Conservation (phyloP, 495 filamentous ascomycete genomes). For the Paragyromitra xinjiangensis region DNA sequence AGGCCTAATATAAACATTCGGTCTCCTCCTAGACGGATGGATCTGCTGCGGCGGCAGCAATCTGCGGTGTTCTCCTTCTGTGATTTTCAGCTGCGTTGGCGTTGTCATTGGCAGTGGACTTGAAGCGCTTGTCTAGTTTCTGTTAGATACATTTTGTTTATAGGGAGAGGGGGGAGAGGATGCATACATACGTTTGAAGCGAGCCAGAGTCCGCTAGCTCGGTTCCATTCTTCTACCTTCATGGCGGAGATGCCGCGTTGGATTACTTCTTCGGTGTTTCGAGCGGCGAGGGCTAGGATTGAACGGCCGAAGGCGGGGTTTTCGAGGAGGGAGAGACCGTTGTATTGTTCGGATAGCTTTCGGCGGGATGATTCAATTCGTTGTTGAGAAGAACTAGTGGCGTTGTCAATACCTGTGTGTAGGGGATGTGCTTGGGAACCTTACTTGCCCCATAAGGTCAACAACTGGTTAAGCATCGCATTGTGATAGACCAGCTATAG, state of each 20-base stretch:
- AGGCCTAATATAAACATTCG: conserved; percentile 18
- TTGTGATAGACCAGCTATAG: conserved; percentile 28
- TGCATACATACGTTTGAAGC: conserved; percentile 26
- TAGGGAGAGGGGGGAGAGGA: neutral
- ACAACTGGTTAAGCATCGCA: conserved; percentile 31
- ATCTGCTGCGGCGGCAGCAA: conserved; percentile 16
- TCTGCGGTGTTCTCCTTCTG: conserved; percentile 1
- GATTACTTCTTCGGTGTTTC: conserved; percentile 30
- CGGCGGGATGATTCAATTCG: conserved; percentile 29
- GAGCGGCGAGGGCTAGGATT: conserved; percentile 24
- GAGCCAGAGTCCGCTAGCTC: conserved; percentile 15
- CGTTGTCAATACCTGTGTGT: conserved; percentile 3
- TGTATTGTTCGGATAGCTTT: conserved; percentile 26
- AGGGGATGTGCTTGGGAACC: conserved; percentile 8
- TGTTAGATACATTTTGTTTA: neutral
- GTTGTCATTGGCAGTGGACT: conserved; percentile 33
- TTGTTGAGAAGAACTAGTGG: conserved; percentile 25
- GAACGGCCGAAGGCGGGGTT: conserved; percentile 28
- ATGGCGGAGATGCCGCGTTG: conserved; percentile 34
- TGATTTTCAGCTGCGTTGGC: conserved; percentile 27
- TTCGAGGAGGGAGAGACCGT: conserved; percentile 6
- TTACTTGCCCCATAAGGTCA: conserved; percentile 43
- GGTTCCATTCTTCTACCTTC: conserved; percentile 39
- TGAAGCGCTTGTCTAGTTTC: conserved; percentile 28
- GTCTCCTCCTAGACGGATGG: conserved; percentile 16